A percentile compares a stretch with the other conserved stretches of the same genome.
phyloP scores from a whole-genome alignment of 768 basidiomycete genomes.

The Exidia glandulosa region DNA sequence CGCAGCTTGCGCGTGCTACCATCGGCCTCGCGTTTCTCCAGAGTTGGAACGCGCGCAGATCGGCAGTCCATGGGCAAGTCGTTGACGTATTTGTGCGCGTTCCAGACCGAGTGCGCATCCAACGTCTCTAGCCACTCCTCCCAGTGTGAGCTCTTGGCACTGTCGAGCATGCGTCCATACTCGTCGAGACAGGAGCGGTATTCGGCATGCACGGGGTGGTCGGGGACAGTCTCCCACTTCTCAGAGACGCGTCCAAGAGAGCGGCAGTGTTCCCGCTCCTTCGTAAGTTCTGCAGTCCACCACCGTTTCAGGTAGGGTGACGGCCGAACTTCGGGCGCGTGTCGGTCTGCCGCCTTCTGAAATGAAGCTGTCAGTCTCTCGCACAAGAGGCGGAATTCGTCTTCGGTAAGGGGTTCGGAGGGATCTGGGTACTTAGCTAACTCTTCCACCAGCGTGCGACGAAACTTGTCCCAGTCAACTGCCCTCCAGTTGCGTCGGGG shows the following conservation, averaged over 20 bases:
- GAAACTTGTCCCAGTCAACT: conserved; percentile 25
- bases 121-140: conserved; percentile 13
- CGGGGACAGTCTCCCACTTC: neutral
- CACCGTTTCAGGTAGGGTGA: conserved; percentile 19
- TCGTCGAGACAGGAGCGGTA: conserved; percentile 1
- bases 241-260: conserved; percentile 1
- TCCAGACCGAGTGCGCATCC: conserved; percentile 10
- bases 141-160: conserved; percentile 15
- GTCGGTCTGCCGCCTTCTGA: conserved; percentile 6
- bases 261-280: conserved; percentile 4
- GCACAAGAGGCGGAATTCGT: conserved; percentile 5
- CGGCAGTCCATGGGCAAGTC: conserved; percentile 1
- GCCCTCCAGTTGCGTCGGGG: too few relatives aligned
- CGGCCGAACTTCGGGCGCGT: conserved; percentile 11
- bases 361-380: conserved; percentile 9
- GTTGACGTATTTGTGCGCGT: conserved; percentile 3
- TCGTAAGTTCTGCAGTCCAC: conserved; percentile 23
- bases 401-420: neutral
- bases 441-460: conserved; percentile 8
- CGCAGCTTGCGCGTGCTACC: neutral
- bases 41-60: too few relatives aligned
- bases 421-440: neutral
- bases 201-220: conserved; percentile 7
- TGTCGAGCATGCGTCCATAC: conserved; percentile 8
- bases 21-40: neutral